These are phyloP conservation scores for Penicillium italicum DNA, from an alignment of 2,329 filamentous ascomycete genomes.

Conservation along the genomic window DNA sequence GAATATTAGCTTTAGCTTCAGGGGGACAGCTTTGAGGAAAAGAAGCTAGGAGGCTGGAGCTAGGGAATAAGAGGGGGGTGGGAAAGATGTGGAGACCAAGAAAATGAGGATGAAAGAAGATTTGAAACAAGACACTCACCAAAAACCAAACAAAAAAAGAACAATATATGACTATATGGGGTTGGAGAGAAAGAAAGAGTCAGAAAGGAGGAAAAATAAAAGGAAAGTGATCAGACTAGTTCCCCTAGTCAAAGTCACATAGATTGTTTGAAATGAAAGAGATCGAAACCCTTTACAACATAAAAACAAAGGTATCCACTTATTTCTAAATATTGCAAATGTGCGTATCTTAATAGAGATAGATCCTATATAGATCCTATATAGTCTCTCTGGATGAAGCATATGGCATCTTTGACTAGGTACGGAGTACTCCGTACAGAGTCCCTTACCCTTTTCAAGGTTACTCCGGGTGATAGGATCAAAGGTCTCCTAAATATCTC, in stretches of 20 bases:
- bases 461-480: not conserved
- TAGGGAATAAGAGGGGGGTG: constrained; percentile 17
- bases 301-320: not conserved
- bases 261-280: not conserved
- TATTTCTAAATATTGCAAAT: not conserved
- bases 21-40: constrained; percentile 3
- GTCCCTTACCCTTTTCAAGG: too few species aligned
- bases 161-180: not conserved
- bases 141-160: not conserved
- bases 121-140: constrained; percentile 8
- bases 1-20: constrained; percentile 16
- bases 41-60: constrained; percentile 15
- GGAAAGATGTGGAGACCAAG: constrained; percentile 14
- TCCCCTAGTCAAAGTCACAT: not conserved
- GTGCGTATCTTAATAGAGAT: too few species aligned
- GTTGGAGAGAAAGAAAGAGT: not conserved
- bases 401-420: too few species aligned
- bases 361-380: too few species aligned
- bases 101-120: constrained; percentile 9
- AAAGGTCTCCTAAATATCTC: not conserved
- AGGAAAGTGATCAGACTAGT: constrained; percentile 6
- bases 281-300: not conserved
- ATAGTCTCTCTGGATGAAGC: too few species aligned
- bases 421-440: too few species aligned
- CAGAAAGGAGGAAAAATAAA: not conserved